Conservation (phyloP, 768 basidiomycete genomes). For the Vararia minispora region DNA sequence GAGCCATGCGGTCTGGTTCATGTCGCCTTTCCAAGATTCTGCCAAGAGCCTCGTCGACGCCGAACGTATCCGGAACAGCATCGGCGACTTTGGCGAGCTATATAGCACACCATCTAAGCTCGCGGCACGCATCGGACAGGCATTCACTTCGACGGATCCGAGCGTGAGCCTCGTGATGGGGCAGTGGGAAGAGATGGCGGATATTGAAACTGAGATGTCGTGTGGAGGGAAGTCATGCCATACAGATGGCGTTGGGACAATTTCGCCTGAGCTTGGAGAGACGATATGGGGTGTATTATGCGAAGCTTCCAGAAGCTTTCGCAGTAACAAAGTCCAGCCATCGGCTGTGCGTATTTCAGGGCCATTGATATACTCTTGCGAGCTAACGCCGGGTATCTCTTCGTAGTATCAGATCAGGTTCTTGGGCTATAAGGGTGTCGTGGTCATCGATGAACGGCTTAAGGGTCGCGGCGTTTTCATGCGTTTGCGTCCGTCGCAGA, state of each 20-base stretch:
- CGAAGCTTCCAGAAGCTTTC: constrained; percentile 19
- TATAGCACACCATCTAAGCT: constrained; percentile 54
- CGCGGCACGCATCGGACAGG: constrained; percentile 75
- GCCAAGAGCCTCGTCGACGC: constrained; percentile 37
- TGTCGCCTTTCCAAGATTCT: constrained; percentile 47
- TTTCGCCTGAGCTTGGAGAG: constrained; percentile 48
- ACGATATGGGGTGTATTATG: constrained; percentile 51
- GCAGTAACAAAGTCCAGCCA: constrained; percentile 31
- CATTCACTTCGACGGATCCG: constrained; percentile 73
- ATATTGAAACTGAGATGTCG: constrained; percentile 32
- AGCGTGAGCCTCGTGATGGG: constrained; percentile 44
- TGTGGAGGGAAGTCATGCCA: constrained; percentile 40
- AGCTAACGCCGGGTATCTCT: constrained; percentile 5
- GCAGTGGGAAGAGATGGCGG: constrained; percentile 56
- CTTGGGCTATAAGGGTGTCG: constrained; percentile 72
- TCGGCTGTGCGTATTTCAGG: constrained; percentile 44
- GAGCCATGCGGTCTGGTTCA: constrained; percentile 77
- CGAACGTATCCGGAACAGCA: constrained; percentile 41
- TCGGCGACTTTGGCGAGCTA: constrained; percentile 56
- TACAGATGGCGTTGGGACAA: constrained; percentile 78
- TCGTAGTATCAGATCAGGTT: constrained; percentile 70
- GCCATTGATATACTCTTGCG: too few species aligned
- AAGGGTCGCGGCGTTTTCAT: constrained; percentile 56
- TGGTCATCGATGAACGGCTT: constrained; percentile 47
- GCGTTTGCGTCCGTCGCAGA: constrained; percentile 64